These are phyloP conservation scores for Copromyces sp. DNA, from an alignment of 495 filamentous ascomycete genomes.

Conservation along the genomic window DNA sequence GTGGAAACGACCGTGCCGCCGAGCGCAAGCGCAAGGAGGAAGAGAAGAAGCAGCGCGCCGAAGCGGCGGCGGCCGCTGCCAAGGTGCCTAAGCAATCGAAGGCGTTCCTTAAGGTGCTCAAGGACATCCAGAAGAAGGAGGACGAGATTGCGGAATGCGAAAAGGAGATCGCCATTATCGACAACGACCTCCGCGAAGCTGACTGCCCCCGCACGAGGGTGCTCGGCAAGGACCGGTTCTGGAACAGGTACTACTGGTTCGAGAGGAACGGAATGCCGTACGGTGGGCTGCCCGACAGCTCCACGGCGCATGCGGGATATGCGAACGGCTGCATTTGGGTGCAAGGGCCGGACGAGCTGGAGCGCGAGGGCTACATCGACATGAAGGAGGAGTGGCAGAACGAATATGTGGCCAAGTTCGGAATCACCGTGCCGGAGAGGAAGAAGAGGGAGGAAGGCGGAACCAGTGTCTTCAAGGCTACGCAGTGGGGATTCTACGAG, in stretches of 20 bases:
- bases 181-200: constrained; percentile 86
- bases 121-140: constrained; percentile 80
- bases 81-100: constrained; percentile 77
- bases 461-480: constrained; percentile 65
- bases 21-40: constrained; percentile 81
- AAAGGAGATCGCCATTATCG: constrained; percentile 68
- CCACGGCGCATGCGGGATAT: constrained; percentile 75
- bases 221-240: constrained; percentile 88
- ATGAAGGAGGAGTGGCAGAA: constrained; percentile 52
- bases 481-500: constrained; percentile 86
- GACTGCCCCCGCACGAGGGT: constrained; percentile 84
- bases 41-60: constrained; percentile 65
- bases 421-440: constrained; percentile 73
- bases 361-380: constrained; percentile 73
- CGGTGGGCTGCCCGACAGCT: constrained; percentile 76
- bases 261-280: constrained; percentile 98
- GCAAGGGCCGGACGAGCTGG: constrained; percentile 85
- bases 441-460: constrained; percentile 78
- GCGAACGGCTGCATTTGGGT: constrained; percentile 95
- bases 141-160: constrained; percentile 68
- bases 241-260: constrained; percentile 98
- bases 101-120: constrained; percentile 74
- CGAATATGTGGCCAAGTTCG: constrained; percentile 53
- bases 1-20: constrained; percentile 63
- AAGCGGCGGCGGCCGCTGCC: constrained; percentile 68